Evolutionary conservation across 495 filamentous ascomycete genomes (phyloP).

Genomic region (Neurospora terricola): DNA sequence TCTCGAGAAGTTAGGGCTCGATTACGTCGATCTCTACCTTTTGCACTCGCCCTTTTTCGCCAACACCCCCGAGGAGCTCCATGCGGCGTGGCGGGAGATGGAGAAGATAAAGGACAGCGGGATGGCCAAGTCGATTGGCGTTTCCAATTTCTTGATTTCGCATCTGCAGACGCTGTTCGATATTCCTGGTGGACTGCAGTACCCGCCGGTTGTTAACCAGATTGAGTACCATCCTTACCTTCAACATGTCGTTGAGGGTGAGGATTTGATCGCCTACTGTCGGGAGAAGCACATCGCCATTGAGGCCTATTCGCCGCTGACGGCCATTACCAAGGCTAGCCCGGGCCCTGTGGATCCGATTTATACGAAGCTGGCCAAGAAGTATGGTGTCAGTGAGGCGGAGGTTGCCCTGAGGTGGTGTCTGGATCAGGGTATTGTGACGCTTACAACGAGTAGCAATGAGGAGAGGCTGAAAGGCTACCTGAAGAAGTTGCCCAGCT

Average conservation of each 20-base stretch:
- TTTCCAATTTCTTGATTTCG: slow-evolving; percentile 65
- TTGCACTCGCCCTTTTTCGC: slow-evolving; percentile 71
- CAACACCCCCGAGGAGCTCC: slow-evolving; percentile 49
- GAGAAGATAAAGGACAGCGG: slow-evolving; percentile 64
- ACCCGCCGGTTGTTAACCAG: slow-evolving; percentile 68
- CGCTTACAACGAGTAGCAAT: slow-evolving; percentile 67
- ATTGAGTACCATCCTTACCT: slow-evolving; percentile 86
- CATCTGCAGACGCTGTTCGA: slow-evolving; percentile 56
- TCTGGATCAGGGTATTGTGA: slow-evolving; percentile 68
- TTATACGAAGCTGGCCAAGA: slow-evolving; percentile 51
- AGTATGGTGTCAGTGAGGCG: slow-evolving; percentile 63
- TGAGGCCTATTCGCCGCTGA: slow-evolving; percentile 59
- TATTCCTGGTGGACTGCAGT: slow-evolving; percentile 14
- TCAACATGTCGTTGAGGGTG: slow-evolving; percentile 44
- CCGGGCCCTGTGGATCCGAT: slow-evolving; percentile 60
- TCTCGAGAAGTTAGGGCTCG: slow-evolving; percentile 61
- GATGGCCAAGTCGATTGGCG: slow-evolving; percentile 67
- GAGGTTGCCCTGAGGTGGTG: slow-evolving; percentile 71
- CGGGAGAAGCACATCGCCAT: slow-evolving; percentile 58
- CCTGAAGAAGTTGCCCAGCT: slow-evolving; percentile 45
- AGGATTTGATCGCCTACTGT: slow-evolving; percentile 52
- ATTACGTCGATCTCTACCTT: slow-evolving; percentile 80
- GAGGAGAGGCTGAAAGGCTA: slow-evolving; percentile 61
- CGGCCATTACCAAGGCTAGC: slow-evolving; percentile 51
- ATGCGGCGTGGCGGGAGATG: slow-evolving; percentile 65